Conservation (phyloP, 805 yeast species). For the Ogataea neopini region DNA sequence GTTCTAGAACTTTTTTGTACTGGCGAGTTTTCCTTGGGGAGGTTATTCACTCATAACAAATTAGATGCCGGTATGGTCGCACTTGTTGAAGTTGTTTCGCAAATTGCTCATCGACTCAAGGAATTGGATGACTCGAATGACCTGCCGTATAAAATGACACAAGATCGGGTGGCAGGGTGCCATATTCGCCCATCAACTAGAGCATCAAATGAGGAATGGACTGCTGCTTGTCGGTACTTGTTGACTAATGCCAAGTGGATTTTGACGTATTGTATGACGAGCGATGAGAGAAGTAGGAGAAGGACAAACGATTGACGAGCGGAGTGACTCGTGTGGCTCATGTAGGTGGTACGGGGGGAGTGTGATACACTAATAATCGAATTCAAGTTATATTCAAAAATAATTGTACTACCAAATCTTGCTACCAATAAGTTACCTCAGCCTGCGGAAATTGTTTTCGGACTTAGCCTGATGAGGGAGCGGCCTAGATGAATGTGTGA, state of each 20-base stretch:
- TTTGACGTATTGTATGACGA: constrained; percentile 67
- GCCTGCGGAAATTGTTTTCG: no score
- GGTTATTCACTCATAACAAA: constrained; percentile 70
- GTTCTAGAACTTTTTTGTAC: constrained; percentile 62
- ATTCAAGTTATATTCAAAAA: no score
- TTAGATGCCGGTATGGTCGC: constrained; percentile 84
- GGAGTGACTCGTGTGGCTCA: background rate
- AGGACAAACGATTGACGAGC: constrained; percentile 6
- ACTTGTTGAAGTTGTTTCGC: constrained; percentile 59
- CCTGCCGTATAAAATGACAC: constrained; percentile 71
- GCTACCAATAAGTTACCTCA: no score
- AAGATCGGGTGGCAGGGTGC: constrained; percentile 74
- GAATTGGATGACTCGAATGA: constrained; percentile 55
- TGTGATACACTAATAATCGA: no score
- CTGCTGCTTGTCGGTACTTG: constrained; percentile 80
- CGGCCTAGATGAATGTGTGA: no score
- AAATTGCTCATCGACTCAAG: constrained; percentile 47
- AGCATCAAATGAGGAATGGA: constrained; percentile 77
- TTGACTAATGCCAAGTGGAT: constrained; percentile 85
- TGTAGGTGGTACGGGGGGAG: no score
- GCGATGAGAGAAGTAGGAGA: no score
- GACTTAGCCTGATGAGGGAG: no score
- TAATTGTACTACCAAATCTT: no score
- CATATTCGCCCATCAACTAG: constrained; percentile 69
- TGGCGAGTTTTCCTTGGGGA: constrained; percentile 72